Evolutionary conservation across 108 stramenopile genomes (phyloP), one percentile per base, ranked within the genome.

Genomic region (Cyclotella baltica): DNA sequence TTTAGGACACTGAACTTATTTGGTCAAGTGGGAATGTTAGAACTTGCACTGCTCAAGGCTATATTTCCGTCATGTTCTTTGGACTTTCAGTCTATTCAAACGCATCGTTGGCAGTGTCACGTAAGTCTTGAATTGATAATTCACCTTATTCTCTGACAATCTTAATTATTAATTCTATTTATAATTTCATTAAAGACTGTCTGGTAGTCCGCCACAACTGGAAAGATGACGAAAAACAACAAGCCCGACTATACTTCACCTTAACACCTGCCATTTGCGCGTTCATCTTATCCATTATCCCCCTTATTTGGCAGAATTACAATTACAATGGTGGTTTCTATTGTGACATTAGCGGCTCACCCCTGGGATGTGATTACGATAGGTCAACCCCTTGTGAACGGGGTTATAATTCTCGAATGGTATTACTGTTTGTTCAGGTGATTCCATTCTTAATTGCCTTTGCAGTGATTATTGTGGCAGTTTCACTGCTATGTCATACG

Each of bases 281-380:
- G 0, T 29, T 66, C 11, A 46, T 66, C 8, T 5, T 66, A 15
- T 47, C 74, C 0, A 34, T 75, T 22, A 22, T 38, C 28, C 74
- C 74, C 27, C 27, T 75, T 22, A 38, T 57, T 40, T 63, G 74
- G 16, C 19, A 56, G 28, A 51, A 65, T 27, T 75, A 75, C 64
- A 75, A 75, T 40, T 75, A 56, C 64, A 75, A 66, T 35, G 74
- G 64, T 30, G 64, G 52, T 0, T 75, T 65, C 35, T 75, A 48
- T 66, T 75, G 74, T 56, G 63, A 66, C 40, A 66, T 75, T 43
- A 53, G 38, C 9, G 74, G 29, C 4, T 23, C 2, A 27, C 74
- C 74, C 8, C 20, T 55, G 0, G 74, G 63, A 51, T 75, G 74
- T 31, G 63, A 43, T 48, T 40, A 46, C 15, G n/a, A 28, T n/a